Percentiles rank a stretch among this genome's conserved stretches.
Evolutionary conservation across 768 basidiomycete species (phyloP).

Genomic region (Termitomyces sp.): DNA sequence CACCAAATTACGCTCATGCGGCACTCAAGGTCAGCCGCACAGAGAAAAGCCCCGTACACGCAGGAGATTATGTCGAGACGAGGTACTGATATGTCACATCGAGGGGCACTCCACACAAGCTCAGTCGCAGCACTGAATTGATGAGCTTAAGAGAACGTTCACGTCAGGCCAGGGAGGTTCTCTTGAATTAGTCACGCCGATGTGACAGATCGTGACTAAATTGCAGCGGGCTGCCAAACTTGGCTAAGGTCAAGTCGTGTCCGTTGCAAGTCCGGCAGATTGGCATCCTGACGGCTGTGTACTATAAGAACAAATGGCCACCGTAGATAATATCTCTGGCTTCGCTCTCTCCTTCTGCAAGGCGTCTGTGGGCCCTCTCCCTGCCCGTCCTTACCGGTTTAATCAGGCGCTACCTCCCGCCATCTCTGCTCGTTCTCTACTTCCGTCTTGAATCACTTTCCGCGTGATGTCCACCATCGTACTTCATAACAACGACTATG

Average conservation of each 20-base stretch:
- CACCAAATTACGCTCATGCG: background rate
- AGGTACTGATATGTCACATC: conserved; percentile 13
- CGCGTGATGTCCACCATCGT: conserved; percentile 30
- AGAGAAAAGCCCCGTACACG: background rate
- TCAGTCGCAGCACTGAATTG: background rate
- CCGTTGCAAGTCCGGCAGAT: conserved; percentile 12
- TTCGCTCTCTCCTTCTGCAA: conserved; percentile 8
- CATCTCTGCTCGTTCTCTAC: background rate
- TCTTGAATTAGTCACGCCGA: background rate
- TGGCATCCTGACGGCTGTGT: background rate
- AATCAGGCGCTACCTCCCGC: background rate
- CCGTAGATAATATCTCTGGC: background rate
- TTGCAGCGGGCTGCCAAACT: conserved; percentile 4
- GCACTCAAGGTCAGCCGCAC: background rate
- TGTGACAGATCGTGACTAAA: conserved; percentile 9
- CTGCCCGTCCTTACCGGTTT: conserved; percentile 17
- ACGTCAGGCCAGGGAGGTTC: background rate
- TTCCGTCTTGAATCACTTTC: background rate
- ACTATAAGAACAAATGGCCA: conserved; percentile 7
- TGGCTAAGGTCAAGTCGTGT: background rate
- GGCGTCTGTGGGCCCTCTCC: conserved; percentile 16
- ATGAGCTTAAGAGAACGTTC: background rate
- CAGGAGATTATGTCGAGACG: conserved; percentile 2
- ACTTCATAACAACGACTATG: conserved; percentile 64
- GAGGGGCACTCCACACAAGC: conserved; percentile 4